Evolutionary conservation across 2,329 filamentous ascomycete genomes (phyloP), one percentile per base, ranked within the genome.

Genomic region (Thyridium curvatum): DNA sequence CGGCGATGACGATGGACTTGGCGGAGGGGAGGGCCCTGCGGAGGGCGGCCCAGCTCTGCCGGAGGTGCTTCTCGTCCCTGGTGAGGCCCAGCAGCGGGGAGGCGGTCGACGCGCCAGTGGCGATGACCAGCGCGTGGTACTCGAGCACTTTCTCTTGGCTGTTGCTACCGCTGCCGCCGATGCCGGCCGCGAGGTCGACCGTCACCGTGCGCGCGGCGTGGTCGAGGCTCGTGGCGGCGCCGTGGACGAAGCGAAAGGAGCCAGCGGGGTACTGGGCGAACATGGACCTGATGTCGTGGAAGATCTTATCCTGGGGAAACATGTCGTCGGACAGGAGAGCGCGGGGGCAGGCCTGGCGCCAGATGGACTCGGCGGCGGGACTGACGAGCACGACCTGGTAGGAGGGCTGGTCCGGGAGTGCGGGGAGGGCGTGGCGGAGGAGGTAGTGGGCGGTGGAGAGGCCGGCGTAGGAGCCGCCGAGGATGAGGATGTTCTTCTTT

Each of bases 401-500:
- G 0, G 50, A 41, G 0, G 49, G 37, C 17, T 57, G 54, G n/a
- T 57, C 49, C 2, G 62, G 54, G 0, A 64, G 46, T 38, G 56
- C 45, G 1, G 73, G 69, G 9, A 77, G 34, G 17, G 61, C 60
- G 56, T 79, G 71, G 43, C 69, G 69, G 18, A 74, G 65, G 18
- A 74, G 56, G 46, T 74, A 72, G 46, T 79, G 74, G 21, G 73
- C 68, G 17, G 75, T 52, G 38, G 68, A 66, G 34, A 78, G 59
- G 41, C 74, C 74, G 37, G 62, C 73, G 32, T 69, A 70, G 37
- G 73, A 68, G 43, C 71, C 74, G 31, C 74, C 74, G 14, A 78
- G 58, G 34, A 79, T 59, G 8, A 78, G 64, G 30, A 79, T 62
- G 4, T 69, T 77, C 49, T 72, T 69, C 21, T 26, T 26, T 26